A percentile compares a stretch with the other conserved stretches of the same genome.
Conservation (phyloP, 345 rosid genomes). For the Camelina laxa region DNA sequence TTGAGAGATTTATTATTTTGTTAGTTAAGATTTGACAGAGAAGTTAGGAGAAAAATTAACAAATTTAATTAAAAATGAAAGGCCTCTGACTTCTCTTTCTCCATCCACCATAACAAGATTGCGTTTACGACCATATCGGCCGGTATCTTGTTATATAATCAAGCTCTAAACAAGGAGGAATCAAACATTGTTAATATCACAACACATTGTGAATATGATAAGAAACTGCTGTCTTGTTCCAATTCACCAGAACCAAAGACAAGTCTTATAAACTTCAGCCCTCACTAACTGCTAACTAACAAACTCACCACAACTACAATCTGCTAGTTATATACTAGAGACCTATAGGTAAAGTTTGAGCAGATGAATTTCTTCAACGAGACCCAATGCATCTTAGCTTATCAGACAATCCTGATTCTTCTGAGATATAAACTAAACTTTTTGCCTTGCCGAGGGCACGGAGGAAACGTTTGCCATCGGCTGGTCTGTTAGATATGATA, state of each 20-base stretch:
- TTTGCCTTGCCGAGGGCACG: conserved; percentile 76
- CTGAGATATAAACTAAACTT: not conserved
- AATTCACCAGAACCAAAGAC: not conserved
- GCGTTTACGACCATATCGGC: no score
- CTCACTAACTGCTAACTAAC: not conserved
- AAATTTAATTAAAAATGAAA: no score
- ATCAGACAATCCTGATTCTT: conserved; percentile 12
- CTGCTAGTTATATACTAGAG: not conserved
- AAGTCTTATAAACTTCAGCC: not conserved
- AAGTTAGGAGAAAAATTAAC: no score
- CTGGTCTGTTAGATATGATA: conserved; percentile 69
- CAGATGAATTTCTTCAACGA: conserved; percentile 3
- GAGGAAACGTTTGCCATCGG: conserved; percentile 87
- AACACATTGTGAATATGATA: not conserved
- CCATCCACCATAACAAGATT: no score
- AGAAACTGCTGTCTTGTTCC: not conserved
- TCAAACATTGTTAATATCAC: conserved; percentile 8
- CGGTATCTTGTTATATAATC: not conserved
- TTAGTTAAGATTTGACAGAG: no score
- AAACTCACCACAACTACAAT: conserved; percentile 1
- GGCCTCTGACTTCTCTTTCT: no score
- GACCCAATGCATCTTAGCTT: not conserved
- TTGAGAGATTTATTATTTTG: no score
- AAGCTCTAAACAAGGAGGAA: not conserved
- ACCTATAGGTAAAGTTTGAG: not conserved